Conservation (phyloP, 257 asterid species). For the Penstemon davidsonii region DNA sequence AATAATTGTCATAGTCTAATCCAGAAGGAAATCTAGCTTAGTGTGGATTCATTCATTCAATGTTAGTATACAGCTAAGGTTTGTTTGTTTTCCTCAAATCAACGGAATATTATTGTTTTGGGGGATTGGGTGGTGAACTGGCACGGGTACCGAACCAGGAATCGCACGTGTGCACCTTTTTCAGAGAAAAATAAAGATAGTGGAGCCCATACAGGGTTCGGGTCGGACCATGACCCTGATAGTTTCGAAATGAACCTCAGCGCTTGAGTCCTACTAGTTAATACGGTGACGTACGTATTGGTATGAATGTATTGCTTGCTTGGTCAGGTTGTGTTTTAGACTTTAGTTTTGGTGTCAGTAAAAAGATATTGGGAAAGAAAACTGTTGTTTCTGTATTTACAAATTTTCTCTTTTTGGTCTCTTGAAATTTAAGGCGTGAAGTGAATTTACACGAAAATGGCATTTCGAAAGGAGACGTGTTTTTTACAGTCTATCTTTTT, state of each 20-base stretch:
- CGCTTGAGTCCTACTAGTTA: no score
- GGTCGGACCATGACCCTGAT: background rate
- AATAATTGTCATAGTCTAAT: background rate
- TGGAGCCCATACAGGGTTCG: no score
- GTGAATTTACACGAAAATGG: no score
- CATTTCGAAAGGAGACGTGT: no score
- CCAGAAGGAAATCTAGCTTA: background rate
- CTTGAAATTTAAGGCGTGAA: background rate
- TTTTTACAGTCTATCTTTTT: conserved; percentile 32
- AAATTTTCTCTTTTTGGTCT: no score
- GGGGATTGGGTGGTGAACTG: conserved; percentile 26
- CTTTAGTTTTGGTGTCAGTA: conserved; percentile 14
- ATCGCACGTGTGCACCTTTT: conserved; percentile 54
- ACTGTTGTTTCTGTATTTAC: no score
- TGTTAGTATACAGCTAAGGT: conserved; percentile 32
- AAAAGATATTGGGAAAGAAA: background rate
- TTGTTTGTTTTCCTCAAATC: conserved; percentile 12
- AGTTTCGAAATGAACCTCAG: conserved; percentile 19
- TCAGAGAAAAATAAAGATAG: conserved; percentile 23
- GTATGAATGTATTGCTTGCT: background rate
- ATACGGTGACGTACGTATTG: conserved; percentile 22
- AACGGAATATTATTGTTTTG: background rate
- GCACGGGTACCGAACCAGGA: conserved; percentile 41
- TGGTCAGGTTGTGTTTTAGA: background rate
- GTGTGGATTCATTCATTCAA: background rate